These are phyloP conservation scores for Aspergillus sp. DNA, from an alignment of 2,329 filamentous ascomycete genomes.

Conservation along the genomic window DNA sequence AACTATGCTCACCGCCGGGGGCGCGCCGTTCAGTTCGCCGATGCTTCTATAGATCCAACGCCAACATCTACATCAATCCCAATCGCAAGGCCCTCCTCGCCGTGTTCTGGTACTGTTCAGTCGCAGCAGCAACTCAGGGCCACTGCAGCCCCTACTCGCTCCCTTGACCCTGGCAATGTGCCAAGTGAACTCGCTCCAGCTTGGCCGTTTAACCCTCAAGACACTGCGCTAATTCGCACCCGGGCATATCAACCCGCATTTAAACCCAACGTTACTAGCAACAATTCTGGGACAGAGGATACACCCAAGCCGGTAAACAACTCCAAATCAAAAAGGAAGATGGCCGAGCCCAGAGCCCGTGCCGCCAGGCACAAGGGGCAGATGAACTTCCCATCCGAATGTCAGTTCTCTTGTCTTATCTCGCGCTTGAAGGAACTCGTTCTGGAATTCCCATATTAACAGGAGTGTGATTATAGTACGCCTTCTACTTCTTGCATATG, in stretches of 20 bases:
- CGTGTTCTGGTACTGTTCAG: neutral
- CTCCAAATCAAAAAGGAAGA: slow-evolving; percentile 24
- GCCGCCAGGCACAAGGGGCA: slow-evolving; percentile 78
- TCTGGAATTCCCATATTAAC: neutral
- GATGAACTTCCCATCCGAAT: slow-evolving; percentile 74
- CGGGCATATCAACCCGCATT: slow-evolving; percentile 24
- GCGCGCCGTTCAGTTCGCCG: slow-evolving; percentile 2
- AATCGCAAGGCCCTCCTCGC: neutral
- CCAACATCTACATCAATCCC: slow-evolving; percentile 1
- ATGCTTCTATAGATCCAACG: neutral
- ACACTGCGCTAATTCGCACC: slow-evolving; percentile 22
- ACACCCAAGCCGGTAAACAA: neutral
- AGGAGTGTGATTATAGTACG: slow-evolving; percentile 30
- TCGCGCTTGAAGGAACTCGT: neutral
- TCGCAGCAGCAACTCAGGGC: neutral
- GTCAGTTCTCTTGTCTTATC: slow-evolving; percentile 47
- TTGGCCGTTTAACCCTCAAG: slow-evolving; percentile 23
- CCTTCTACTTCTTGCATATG: slow-evolving; percentile 46
- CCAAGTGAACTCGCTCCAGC: slow-evolving; percentile 16
- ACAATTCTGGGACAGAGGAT: neutral
- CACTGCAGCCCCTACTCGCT: neutral
- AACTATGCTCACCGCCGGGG: slow-evolving; percentile 18
- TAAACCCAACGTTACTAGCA: slow-evolving; percentile 6
- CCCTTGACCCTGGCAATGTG: slow-evolving; percentile 20
- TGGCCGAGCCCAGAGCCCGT: slow-evolving; percentile 74